Base-by-base conservation (phyloP, 2,329 filamentous ascomycete genomes). In the Chaetomiaceae sp. region DNA sequence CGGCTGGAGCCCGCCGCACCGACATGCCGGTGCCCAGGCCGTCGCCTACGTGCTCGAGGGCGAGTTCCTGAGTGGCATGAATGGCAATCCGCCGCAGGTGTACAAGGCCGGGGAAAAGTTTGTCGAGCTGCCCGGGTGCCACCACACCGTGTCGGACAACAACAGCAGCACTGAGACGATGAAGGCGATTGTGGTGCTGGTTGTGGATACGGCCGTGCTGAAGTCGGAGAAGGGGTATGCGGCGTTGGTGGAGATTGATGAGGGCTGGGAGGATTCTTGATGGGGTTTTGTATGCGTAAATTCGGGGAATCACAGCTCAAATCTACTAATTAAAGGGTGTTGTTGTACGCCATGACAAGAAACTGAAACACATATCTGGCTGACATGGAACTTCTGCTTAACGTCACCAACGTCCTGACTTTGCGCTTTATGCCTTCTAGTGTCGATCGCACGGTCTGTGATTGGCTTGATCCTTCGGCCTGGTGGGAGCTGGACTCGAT, bases 21-120 rank as follows among this genome's bases (percentile, higher is more conserved):
- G 69, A 0, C 76, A 78, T 50, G 71, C 68, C 1, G 72, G 71
- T 2, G 73, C 72, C 3, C 67, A 71, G 0, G 72, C 74, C 9
- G 60, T 69, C 1, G 74, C 65, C 1, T 63, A 70, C 20, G 64
- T 77, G 2, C 55, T 73, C 30, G 62, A 64, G 16, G 75, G 74
- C 14, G 59, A 64, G 4, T 50, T 74, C 5, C 56, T 73, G 5
- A 78, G 74, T 50, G 73, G 75, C 20, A 79, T 79, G 76, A 78
- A 79, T 33, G 60, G 73, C 8, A 69, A 73, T 4, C 69, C 70
- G 1, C 71, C 74, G 23, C 61, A 66, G 38, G 59, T 71, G 1
- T 67, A 73, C 45, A 21, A 61, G 1, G 54, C 64, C 0, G 74
- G 73, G 0, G 69, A 72, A 9, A 69, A 62, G 8, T 77, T 72